A percentile compares a stretch with the other conserved stretches of the same genome.
Evolutionary conservation across 176 grass and related monocot species (phyloP).

Genomic region (Metroxylon sagu): DNA sequence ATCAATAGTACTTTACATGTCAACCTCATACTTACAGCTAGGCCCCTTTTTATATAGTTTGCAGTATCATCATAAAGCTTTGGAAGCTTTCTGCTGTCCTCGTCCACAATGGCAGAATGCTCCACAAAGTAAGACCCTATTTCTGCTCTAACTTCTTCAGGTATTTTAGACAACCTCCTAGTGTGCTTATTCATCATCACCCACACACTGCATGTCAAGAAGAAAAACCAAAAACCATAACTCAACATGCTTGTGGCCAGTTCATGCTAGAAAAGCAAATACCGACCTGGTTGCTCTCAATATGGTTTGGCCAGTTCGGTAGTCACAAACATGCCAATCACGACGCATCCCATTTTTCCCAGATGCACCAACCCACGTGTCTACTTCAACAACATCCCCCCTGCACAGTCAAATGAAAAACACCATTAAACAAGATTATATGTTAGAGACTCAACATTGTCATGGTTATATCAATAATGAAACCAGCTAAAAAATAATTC

Average conservation of each 20-base stretch:
- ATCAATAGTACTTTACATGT: neutral
- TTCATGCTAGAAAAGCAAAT: constrained; percentile 3
- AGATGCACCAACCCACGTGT: constrained; percentile 89
- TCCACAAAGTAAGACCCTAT: constrained; percentile 75
- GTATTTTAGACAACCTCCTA: constrained; percentile 83
- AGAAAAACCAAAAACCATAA: constrained; percentile 3
- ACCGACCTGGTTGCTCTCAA: constrained; percentile 82
- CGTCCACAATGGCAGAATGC: constrained; percentile 45
- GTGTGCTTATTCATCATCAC: constrained; percentile 99
- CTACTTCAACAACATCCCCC: constrained; percentile 93
- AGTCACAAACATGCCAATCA: constrained; percentile 92
- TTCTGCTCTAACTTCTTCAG: constrained; percentile 89
- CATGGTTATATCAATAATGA: no score
- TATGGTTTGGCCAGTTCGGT: constrained; percentile 69
- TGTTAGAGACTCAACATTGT: no score
- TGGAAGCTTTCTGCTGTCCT: constrained; percentile 58
- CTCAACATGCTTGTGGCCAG: neutral
- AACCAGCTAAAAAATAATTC: no score
- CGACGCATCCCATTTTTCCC: constrained; percentile 99
- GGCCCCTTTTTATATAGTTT: constrained; percentile 51
- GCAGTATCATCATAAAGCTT: constrained; percentile 44
- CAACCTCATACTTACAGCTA: constrained; percentile 59
- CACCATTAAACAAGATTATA: no score
- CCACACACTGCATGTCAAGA: constrained; percentile 61
- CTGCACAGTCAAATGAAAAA: constrained; percentile 29